These are phyloP conservation scores for Chloranthus sessilifolius DNA, from an alignment of 164 flowering plant genomes.

Conservation along the genomic window DNA sequence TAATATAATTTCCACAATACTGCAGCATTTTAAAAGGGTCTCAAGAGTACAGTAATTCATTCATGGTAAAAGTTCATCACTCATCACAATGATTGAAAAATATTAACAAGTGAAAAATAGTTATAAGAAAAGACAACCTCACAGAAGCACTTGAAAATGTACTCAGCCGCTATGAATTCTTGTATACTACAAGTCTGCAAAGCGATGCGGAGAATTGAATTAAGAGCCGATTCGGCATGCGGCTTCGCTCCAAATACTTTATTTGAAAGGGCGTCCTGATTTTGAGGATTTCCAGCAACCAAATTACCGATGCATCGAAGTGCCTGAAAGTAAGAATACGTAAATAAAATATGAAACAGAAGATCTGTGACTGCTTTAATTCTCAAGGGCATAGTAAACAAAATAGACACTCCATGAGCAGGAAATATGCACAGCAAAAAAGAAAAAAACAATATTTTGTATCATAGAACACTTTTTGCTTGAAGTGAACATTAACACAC, in stretches of 20 bases:
- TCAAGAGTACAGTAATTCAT: background rate
- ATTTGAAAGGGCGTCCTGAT: conserved; percentile 59
- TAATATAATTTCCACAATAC: too few species aligned
- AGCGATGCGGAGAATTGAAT: conserved; percentile 74
- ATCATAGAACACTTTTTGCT: too few species aligned
- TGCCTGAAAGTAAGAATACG: conserved; percentile 40
- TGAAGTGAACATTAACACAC: too few species aligned
- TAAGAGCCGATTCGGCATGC: conserved; percentile 72
- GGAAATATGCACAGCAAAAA: too few species aligned
- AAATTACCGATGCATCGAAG: conserved; percentile 79
- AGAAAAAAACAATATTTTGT: too few species aligned
- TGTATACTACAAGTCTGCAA: conserved; percentile 70
- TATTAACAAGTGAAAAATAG: background rate
- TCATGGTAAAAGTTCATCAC: background rate
- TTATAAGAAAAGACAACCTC: conserved; percentile 44
- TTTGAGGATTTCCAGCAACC: conserved; percentile 61
- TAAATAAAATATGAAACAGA: too few species aligned
- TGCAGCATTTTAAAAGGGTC: too few species aligned
- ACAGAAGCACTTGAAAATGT: conserved; percentile 79
- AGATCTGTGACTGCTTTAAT: too few species aligned
- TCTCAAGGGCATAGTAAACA: too few species aligned
- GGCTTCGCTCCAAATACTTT: conserved; percentile 88
- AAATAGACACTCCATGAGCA: too few species aligned
- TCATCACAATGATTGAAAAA: too few species aligned
- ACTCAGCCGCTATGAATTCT: conserved; percentile 87